Evolutionary conservation across 495 filamentous ascomycete species (phyloP), one percentile per base, ranked within the genome.

Genomic region (Penicillium nucicola): DNA sequence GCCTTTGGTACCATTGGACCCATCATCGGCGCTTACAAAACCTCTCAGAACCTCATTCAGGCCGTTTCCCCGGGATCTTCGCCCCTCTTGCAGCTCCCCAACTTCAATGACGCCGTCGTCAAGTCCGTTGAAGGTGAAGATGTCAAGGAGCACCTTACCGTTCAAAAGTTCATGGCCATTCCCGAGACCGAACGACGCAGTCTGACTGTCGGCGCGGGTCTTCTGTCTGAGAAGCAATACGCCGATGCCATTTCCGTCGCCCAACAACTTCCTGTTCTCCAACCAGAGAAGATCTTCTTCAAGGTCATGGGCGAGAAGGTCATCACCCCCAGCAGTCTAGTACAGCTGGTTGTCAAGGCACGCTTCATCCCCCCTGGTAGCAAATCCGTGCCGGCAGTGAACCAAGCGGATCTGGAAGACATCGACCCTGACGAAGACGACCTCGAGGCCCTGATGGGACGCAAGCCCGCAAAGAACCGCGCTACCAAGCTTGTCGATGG

Each of bases 201-300:
- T 36, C 74, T 90, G 15, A 79, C 88, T 44, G 71, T 79, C 12
- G 86, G 85, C 23, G 78, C 84, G 36, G 84, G 81, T 32, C 82
- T 95, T 30, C 70, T 96, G 37, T 84, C 79, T 7, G 84, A 89
- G 44, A 67, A 79, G 42, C 84, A 96, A 64, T 96, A 96, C 69
- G 72, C 80, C 31, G 79, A 82, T 19, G 89, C 87, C 23, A 72
- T 95, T 43, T 62, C 69, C 36, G 84, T 96, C 35, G 91, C 90
- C 19, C 81, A 82, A 56, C 88, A 95, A 66, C 72, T 98, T 11
- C 93, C 93, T 0, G 77, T 80, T 37, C 74, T 97, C 39, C 78
- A 87, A 48, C 81, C 97, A n/a, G 90, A 90, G 65, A 92, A 90
- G 72, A 89, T 90, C 2, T 98, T 95, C 73, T 98, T 98, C 82